A percentile compares a stretch with the other conserved stretches of the same genome.
Conservation (phyloP, 257 asterid genomes). For the Agastache rugosa region DNA sequence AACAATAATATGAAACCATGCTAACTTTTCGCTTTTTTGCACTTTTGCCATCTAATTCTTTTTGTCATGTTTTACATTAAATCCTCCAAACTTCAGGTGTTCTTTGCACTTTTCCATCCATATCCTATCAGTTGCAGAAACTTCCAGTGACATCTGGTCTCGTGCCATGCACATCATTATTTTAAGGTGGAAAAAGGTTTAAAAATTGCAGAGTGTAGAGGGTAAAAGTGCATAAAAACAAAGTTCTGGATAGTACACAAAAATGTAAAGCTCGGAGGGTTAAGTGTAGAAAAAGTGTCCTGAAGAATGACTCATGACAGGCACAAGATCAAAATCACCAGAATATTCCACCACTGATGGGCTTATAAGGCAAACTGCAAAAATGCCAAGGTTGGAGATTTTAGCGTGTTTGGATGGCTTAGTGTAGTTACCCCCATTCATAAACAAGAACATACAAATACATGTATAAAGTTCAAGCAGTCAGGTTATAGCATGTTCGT, state of each 20-base stretch:
- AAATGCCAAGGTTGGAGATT: neutral
- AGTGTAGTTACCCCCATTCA: neutral
- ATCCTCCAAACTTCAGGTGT: neutral
- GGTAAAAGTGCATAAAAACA: neutral
- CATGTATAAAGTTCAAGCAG: conserved; percentile 8
- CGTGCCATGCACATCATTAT: neutral
- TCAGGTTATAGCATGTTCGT: neutral
- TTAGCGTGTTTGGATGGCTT: neutral
- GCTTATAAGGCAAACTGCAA: neutral
- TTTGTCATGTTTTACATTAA: neutral
- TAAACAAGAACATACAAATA: conserved; percentile 6
- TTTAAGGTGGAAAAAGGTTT: neutral
- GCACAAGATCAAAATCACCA: conserved; percentile 3
- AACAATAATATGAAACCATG: neutral
- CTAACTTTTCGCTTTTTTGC: neutral
- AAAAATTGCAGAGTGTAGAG: neutral
- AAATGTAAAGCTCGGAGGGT: neutral
- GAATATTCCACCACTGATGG: neutral
- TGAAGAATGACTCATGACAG: neutral
- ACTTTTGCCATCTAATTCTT: neutral
- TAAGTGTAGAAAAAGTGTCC: neutral
- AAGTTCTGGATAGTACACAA: neutral
- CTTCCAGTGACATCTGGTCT: neutral
- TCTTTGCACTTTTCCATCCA: neutral
- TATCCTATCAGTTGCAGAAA: neutral